Base-by-base conservation (phyloP, 169 alveolate species). In the Plasmodium billcollinsi region DNA sequence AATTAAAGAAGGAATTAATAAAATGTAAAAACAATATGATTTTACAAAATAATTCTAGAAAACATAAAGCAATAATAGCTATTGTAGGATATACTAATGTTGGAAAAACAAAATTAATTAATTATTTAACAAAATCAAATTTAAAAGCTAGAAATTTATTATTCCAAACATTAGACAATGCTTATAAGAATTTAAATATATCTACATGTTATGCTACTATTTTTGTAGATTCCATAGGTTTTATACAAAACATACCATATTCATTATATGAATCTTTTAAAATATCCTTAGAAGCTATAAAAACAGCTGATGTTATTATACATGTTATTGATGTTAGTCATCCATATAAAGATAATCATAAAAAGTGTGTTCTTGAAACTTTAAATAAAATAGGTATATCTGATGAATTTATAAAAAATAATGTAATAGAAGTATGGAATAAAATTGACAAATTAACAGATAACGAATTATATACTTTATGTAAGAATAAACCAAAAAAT, bases 361-460 rank as follows among this genome's bases (percentile, higher is more conserved):
- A 93, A 94, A 89, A 76, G 93, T 61, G 94, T n/a, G 99, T 97
- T 18, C 43, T 96, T 11, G 93, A 94, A 49, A 97, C 97, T 1
- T 88, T 97, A 39, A 88, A 91, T n/a, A 93, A 96, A 20, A 91
- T 96, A 6, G 97, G 97, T 20, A 90, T 95, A 62, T 65, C 95
- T 14, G 92, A 93, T 62, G 92, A 91, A 12, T 90, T 93, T 65
- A 88, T 96, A 69, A 78, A 74, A 56, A 88, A 88, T 11, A 88
- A 92, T 15, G 93, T 96, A 73, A 74, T 97, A 21, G 99, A 97
- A 90, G 98, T 97, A 3, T 97, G 99, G 99, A 97, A 97, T 94
- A 97, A 97, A 74, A 93, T 96, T 62, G 99, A 97, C 94, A 76
- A 96, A 52, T 43, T 97, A 47, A 58, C 93, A 69, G 78, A 91